phyloP scores from a whole-genome alignment of 768 basidiomycete genomes.

The Boletus vinaceobasis region DNA sequence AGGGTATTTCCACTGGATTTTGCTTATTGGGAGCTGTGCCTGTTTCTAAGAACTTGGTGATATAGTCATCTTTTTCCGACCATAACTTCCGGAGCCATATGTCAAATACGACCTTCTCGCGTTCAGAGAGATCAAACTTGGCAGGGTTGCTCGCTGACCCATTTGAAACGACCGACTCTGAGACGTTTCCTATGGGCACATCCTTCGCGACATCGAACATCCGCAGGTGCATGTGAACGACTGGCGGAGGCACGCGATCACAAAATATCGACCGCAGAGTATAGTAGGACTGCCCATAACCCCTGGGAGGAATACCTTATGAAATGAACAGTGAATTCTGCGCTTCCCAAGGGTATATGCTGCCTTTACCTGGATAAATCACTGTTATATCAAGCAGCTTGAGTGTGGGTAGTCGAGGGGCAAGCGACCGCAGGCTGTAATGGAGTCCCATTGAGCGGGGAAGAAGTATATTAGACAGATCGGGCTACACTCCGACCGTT shows the following conservation, averaged over 20 bases:
- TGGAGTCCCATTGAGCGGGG: conserved; percentile 92
- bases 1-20: conserved; percentile 50
- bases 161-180: conserved; percentile 31
- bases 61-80: conserved; percentile 78
- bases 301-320: conserved; percentile 69
- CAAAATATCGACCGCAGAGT: conserved; percentile 88
- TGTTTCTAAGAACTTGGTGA: conserved; percentile 61
- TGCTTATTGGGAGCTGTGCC: conserved; percentile 41
- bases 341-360: background rate
- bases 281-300: conserved; percentile 86
- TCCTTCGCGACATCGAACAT: conserved; percentile 64
- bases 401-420: conserved; percentile 71
- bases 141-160: conserved; percentile 29
- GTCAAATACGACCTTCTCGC: conserved; percentile 70
- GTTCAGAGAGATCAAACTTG: conserved; percentile 50
- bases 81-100: conserved; percentile 79
- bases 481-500: conserved; percentile 46
- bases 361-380: conserved; percentile 73
- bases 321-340: background rate
- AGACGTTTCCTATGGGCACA: conserved; percentile 67
- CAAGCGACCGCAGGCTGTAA: conserved; percentile 77
- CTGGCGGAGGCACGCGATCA: conserved; percentile 75
- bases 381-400: conserved; percentile 89
- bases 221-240: conserved; percentile 83
- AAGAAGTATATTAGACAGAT: conserved; percentile 77